Base-by-base conservation (phyloP, 768 basidiomycete genomes). In the Mycena vulgaris region DNA sequence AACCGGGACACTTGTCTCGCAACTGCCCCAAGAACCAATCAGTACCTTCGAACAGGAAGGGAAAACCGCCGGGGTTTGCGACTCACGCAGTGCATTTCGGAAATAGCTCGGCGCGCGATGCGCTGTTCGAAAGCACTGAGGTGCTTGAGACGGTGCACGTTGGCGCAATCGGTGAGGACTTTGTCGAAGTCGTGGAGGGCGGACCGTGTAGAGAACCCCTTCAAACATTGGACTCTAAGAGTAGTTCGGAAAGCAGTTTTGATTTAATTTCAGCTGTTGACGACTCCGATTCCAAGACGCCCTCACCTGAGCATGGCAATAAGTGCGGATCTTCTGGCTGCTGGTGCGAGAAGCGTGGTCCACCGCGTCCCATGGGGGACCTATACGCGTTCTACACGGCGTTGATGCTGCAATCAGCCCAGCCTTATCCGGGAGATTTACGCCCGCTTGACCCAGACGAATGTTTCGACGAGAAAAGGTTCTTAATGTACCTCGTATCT, bases 1-100 rank as follows among this genome's bases (percentile, higher is more conserved):
- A 78, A 42, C 2, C 65, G 0, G 77, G 79, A 0, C 80, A 82
- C 60, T 61, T 77, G 17, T 3, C 75, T 17, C 13, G 78, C 2
- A 75, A 81, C 35, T 83, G 80, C 45, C 78, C 78, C 9, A 59
- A 73, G 31, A 68, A 65, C 0, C 76, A 72, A n/a, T 61, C 55
- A 3, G 48, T 49, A 2, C 48, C 48, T 49, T 49, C 48, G 27
- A 49, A 49, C 5, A 49, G 28, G 48, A 49, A 49, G 48, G 48
- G 48, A 7, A 49, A 49, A 25, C 48, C 48, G 3, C 48, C 48
- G 6, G 48, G 48, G 8, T 39, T 39, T 39, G 17, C 9, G 9
- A 39, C 37, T 8, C 37, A 39, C 16, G 37, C 37, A 16, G 37
- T 16, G 17, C 37, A 39, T 39, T 9, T 16, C 37, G 8, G 17